Evolutionary conservation across 352 stramenopile genomes (phyloP).

Genomic region (Phytopythium chamaehyphon): DNA sequence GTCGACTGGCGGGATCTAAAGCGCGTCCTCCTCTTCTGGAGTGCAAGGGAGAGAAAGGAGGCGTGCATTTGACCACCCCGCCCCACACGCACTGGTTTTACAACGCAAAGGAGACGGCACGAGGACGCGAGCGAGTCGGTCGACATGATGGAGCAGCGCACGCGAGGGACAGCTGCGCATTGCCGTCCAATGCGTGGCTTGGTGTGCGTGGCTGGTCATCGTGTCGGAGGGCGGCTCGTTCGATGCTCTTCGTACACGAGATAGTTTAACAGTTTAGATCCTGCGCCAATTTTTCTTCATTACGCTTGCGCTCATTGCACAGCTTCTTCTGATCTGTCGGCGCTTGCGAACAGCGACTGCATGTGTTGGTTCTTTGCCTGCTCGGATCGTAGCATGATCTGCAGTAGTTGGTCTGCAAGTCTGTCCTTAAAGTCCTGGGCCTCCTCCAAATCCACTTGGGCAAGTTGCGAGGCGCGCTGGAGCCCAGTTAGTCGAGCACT

Average conservation of each 20-base stretch:
- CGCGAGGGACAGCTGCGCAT: not conserved
- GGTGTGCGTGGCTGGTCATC: not conserved
- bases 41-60: not conserved
- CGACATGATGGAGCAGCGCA: not conserved
- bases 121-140: not conserved
- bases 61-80: not conserved
- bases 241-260: conserved; percentile 8
- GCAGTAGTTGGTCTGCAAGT: conserved; percentile 70
- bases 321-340: conserved; percentile 18
- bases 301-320: not conserved
- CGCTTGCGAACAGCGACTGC: conserved; percentile 69
- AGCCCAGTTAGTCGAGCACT: conserved; percentile 29
- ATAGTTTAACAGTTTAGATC: conserved; percentile 11
- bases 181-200: not conserved
- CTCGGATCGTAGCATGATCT: conserved; percentile 63
- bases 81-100: not conserved
- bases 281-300: too few relatives aligned
- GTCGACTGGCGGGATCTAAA: not conserved
- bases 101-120: conserved; percentile 7
- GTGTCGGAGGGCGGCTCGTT: not conserved
- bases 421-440: conserved; percentile 68
- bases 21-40: conserved; percentile 2
- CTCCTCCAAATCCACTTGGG: conserved; percentile 68
- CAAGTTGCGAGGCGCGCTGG: conserved; percentile 47
- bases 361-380: conserved; percentile 69